These are phyloP conservation scores for Sphaerulina musiva DNA, from an alignment of 2,329 filamentous ascomycete species.

Conservation along the genomic window DNA sequence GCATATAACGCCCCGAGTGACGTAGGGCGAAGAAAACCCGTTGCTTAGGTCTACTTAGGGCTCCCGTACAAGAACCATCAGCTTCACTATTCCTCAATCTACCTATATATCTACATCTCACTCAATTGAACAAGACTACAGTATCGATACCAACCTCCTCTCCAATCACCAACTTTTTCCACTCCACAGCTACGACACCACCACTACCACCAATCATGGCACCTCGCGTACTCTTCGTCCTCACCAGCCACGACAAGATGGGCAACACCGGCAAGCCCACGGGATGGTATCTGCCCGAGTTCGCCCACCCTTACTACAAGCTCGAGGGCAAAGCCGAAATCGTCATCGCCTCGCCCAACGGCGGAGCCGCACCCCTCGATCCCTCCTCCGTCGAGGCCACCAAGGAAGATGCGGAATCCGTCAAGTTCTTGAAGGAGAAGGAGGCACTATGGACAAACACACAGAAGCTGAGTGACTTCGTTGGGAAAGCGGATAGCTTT, in stretches of 20 bases:
- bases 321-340: conserved; percentile 35
- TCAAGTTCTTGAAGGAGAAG: conserved; percentile 45
- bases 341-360: conserved; percentile 37
- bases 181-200: too few relatives aligned
- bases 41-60: too few relatives aligned
- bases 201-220: too few relatives aligned
- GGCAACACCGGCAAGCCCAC: conserved; percentile 47
- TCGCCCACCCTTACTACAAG: conserved; percentile 37
- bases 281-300: conserved; percentile 59
- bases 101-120: too few relatives aligned
- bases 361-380: conserved; percentile 36
- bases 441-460: conserved; percentile 59
- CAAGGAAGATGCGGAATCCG: conserved; percentile 29
- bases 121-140: too few relatives aligned
- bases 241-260: conserved; percentile 52
- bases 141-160: too few relatives aligned
- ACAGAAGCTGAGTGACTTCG: conserved; percentile 49
- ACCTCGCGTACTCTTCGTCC: conserved; percentile 13
- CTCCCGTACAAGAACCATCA: too few relatives aligned
- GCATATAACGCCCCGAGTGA: too few relatives aligned
- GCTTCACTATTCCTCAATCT: too few relatives aligned
- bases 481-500: conserved; percentile 54
- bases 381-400: conserved; percentile 30
- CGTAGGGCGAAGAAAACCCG: too few relatives aligned
- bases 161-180: too few relatives aligned